Percentiles rank a stretch among this genome's conserved stretches.
Evolutionary conservation across 176 grass and related monocot species (phyloP).

Genomic region (Avena sativa): DNA sequence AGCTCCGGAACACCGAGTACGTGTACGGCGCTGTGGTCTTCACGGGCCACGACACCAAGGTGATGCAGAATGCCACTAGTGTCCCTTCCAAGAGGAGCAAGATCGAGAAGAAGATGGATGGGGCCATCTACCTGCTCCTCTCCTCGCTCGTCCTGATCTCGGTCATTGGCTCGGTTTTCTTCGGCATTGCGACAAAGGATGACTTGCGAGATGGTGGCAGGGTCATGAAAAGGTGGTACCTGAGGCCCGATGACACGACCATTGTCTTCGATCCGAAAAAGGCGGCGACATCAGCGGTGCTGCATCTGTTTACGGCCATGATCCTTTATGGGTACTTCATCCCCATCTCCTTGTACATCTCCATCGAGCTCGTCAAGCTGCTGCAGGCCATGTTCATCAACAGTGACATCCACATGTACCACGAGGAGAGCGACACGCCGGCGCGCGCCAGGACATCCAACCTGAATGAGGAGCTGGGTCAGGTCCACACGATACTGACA

Average conservation of each 20-base stretch:
- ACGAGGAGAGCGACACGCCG: conserved; percentile 74
- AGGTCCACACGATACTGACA: conserved; percentile 85
- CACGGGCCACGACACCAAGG: conserved; percentile 92
- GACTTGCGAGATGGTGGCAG: conserved; percentile 50
- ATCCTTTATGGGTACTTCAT: conserved; percentile 91
- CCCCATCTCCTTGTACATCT: conserved; percentile 95
- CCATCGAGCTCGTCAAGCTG: conserved; percentile 93
- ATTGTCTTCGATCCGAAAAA: conserved; percentile 54
- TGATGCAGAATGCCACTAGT: conserved; percentile 90
- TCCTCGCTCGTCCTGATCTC: conserved; percentile 65
- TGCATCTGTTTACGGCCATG: conserved; percentile 85
- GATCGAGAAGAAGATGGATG: conserved; percentile 85
- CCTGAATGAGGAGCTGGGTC: conserved; percentile 90
- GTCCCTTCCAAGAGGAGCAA: conserved; percentile 87
- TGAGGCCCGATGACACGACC: conserved; percentile 62
- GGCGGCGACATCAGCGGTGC: conserved; percentile 42
- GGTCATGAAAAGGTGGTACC: conserved; percentile 79
- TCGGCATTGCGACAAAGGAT: conserved; percentile 64
- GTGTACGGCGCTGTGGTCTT: conserved; percentile 84
- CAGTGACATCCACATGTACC: conserved; percentile 83
- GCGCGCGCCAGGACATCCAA: conserved; percentile 91
- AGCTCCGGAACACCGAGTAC: conserved; percentile 85
- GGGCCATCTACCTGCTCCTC: conserved; percentile 76
- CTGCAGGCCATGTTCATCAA: conserved; percentile 90
- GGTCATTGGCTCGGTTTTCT: conserved; percentile 66